These are phyloP conservation scores for Eragrostis curvula DNA, from an alignment of 176 grass and related monocot species.

Conservation along the genomic window DNA sequence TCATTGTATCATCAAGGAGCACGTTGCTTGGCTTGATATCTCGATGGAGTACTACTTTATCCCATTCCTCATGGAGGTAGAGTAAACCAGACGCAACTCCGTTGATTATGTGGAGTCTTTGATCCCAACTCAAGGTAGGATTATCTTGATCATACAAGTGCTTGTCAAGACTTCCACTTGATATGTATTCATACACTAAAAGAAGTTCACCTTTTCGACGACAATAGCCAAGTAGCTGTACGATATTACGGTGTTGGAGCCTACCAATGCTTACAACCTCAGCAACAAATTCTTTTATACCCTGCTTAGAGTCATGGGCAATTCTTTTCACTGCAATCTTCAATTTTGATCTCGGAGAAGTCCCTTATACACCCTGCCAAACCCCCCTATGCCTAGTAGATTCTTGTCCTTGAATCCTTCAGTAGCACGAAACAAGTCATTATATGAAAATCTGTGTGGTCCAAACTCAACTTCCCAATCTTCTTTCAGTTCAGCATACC, in stretches of 20 bases:
- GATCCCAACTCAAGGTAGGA: too few species aligned
- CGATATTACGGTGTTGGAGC: conserved; percentile 30
- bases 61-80: conserved; percentile 55
- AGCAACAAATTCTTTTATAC: neutral
- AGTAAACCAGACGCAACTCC: conserved; percentile 37
- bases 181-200: conserved; percentile 29
- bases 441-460: neutral
- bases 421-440: neutral
- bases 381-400: too few species aligned
- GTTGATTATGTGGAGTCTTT: conserved; percentile 32
- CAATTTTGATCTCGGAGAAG: neutral
- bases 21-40: too few species aligned
- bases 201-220: conserved; percentile 26
- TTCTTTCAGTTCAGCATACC: conserved; percentile 8
- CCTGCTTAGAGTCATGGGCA: neutral
- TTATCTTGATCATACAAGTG: neutral
- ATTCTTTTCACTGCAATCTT: conserved; percentile 5
- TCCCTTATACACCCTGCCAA: too few species aligned
- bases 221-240: neutral
- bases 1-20: conserved; percentile 10
- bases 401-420: too few species aligned
- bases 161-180: conserved; percentile 4
- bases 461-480: conserved; percentile 15
- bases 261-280: conserved; percentile 6
- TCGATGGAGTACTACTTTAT: conserved; percentile 31